These are phyloP conservation scores for Aspergillus thermomutatus DNA, from an alignment of 2,329 filamentous ascomycete genomes.

Conservation along the genomic window DNA sequence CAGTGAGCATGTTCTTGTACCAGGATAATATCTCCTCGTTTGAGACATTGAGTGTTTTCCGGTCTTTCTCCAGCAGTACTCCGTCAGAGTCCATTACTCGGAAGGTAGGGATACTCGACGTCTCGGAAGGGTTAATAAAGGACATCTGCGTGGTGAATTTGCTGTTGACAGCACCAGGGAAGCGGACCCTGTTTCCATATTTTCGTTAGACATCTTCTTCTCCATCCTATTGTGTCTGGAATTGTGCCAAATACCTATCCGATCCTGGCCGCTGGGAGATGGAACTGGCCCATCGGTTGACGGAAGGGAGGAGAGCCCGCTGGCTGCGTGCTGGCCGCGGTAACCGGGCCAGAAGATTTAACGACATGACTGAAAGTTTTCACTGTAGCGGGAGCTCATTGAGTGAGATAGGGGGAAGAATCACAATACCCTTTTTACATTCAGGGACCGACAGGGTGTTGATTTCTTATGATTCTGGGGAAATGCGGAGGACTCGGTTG, in stretches of 20 bases:
- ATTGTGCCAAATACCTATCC: constrained; percentile 49
- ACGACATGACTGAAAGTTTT: constrained; percentile 6
- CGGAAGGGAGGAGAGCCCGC: constrained; percentile 7
- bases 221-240: not conserved
- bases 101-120: constrained; percentile 82
- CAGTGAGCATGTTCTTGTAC: constrained; percentile 63
- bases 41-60: constrained; percentile 63
- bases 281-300: constrained; percentile 48
- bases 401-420: constrained; percentile 6
- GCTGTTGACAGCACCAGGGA: constrained; percentile 93
- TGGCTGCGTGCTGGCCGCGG: constrained; percentile 2
- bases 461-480: not conserved
- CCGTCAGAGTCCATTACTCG: constrained; percentile 89
- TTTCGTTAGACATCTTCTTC: constrained; percentile 8
- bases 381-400: not conserved
- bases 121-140: constrained; percentile 71
- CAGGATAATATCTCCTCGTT: constrained; percentile 58
- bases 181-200: constrained; percentile 53
- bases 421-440: not conserved
- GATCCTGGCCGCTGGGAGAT: constrained; percentile 58
- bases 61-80: constrained; percentile 69
- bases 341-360: constrained; percentile 8
- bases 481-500: constrained; percentile 26
- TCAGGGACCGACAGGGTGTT: not conserved
- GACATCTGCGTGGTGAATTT: constrained; percentile 78